Evolutionary conservation across 129 eudicot genomes (phyloP).

Genomic region (Pittosporum tobira): DNA sequence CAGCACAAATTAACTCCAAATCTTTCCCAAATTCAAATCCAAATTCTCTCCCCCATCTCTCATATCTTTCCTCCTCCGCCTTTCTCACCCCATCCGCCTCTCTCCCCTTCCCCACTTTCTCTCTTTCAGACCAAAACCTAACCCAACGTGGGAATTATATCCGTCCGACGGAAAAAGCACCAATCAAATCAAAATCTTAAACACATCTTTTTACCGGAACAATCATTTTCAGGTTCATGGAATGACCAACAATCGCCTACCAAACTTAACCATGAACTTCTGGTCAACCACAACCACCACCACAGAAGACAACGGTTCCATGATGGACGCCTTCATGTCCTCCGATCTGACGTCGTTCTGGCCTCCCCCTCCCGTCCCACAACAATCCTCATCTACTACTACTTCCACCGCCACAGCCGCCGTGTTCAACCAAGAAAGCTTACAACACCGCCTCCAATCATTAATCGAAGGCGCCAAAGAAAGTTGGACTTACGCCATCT

Average conservation of each 20-base stretch:
- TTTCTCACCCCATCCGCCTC: conserved; percentile 2
- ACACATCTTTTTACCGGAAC: not conserved
- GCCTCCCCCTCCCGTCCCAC: conserved; percentile 20
- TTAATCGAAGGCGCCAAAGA: conserved; percentile 56
- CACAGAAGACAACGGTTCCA: conserved; percentile 30
- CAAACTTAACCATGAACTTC: conserved; percentile 30
- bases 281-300: conserved; percentile 33
- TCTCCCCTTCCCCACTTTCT: conserved; percentile 5
- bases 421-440: conserved; percentile 45
- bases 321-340: conserved; percentile 56
- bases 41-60: conserved; percentile 5
- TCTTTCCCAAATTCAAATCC: conserved; percentile 15
- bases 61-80: conserved; percentile 5
- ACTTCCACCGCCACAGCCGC: conserved; percentile 13
- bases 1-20: conserved; percentile 25
- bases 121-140: not conserved
- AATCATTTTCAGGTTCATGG: no score
- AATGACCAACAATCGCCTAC: conserved; percentile 31
- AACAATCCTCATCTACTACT: conserved; percentile 28
- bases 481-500: conserved; percentile 80
- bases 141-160: conserved; percentile 8
- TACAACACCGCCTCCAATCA: conserved; percentile 67
- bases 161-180: not conserved
- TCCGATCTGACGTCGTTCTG: conserved; percentile 49
- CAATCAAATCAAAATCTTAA: not conserved